Base-by-base conservation (phyloP, 495 filamentous ascomycete species). In the Parathielavia hyrcaniae region DNA sequence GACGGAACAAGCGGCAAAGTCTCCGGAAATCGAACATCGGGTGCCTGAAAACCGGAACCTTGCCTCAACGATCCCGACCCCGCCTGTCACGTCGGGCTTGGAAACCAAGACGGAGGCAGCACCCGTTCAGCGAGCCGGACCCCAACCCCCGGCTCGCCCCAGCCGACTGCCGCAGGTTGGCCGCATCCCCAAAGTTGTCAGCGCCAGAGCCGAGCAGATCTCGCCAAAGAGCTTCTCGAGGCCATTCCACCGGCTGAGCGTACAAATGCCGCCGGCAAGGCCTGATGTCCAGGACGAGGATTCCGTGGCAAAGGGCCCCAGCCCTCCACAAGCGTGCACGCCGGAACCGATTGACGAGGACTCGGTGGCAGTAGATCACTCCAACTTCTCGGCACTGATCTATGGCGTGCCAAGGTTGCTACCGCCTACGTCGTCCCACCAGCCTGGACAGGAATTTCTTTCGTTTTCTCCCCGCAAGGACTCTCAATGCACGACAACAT, bases 171-270 rank as follows among this genome's bases (percentile, higher is more conserved):
- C 85, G 39, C 91, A 90, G 64, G 84, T 97, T 54, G 92, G 91
- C 13, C 86, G 92, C 11, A 97, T 97, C 59, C 92, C 92, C 20
- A 85, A 85, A 62, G 90, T 97, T 12, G 82, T 92, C 38, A 91
- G 86, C 41, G 86, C 86, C 55, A 81, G 85, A 46, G 81, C 85
- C 38, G 83, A 87, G 60, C 81, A 79, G 53, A 84, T 84, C 6
- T 83, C 88, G 4, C 79, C 86, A 14, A 86, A 86, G 68, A 95
- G 91, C 16, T 96, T 95, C 67, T 96, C 91, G 1, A 77, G 91
- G 41, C 91, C 91, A 64, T 78, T 63, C 62, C 72, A 65, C 66
- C 68, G 57, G 57, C 61, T 63, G 55, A 67, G 64, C 57, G 61
- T 63, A 14, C 70, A 70, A 30, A 44, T 52, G 17, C 54, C 63